Conservation (phyloP, 2,329 filamentous ascomycete genomes). For the Fusarium equiseti region DNA sequence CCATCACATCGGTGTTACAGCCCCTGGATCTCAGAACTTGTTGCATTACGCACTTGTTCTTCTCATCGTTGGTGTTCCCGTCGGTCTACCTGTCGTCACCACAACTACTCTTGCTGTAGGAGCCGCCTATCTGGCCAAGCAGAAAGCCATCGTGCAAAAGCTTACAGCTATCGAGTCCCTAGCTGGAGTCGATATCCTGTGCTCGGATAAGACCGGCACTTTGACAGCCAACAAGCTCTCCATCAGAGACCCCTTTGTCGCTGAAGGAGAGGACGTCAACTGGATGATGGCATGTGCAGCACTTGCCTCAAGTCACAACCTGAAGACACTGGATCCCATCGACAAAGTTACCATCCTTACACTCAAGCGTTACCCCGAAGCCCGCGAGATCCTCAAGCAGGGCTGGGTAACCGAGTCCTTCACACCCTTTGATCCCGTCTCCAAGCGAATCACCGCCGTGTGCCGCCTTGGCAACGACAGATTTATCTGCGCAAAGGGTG, state of each 20-base stretch:
- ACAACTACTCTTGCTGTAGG: conserved; percentile 32
- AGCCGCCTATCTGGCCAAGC: conserved; percentile 28
- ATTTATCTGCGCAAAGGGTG: conserved; percentile 21
- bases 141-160: conserved; percentile 33
- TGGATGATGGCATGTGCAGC: conserved; percentile 40
- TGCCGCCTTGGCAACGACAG: conserved; percentile 14
- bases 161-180: conserved; percentile 16
- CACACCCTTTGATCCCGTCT: conserved; percentile 29
- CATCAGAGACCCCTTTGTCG: conserved; percentile 26
- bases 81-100: conserved; percentile 31
- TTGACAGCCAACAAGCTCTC: conserved; percentile 30
- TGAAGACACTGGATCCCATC: conserved; percentile 15
- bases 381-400: conserved; percentile 28
- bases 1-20: conserved; percentile 23
- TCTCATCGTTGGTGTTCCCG: conserved; percentile 34
- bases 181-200: conserved; percentile 30
- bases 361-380: conserved; percentile 29
- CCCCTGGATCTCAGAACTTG: conserved; percentile 27
- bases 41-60: conserved; percentile 32
- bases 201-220: conserved; percentile 30
- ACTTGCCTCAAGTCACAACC: conserved; percentile 16
- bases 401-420: conserved; percentile 26
- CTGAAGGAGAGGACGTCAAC: conserved; percentile 29
- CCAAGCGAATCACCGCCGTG: conserved; percentile 28
- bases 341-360: conserved; percentile 36